Base-by-base conservation (phyloP, 2,329 filamentous ascomycete species). In the Harringtonia aguacate region DNA sequence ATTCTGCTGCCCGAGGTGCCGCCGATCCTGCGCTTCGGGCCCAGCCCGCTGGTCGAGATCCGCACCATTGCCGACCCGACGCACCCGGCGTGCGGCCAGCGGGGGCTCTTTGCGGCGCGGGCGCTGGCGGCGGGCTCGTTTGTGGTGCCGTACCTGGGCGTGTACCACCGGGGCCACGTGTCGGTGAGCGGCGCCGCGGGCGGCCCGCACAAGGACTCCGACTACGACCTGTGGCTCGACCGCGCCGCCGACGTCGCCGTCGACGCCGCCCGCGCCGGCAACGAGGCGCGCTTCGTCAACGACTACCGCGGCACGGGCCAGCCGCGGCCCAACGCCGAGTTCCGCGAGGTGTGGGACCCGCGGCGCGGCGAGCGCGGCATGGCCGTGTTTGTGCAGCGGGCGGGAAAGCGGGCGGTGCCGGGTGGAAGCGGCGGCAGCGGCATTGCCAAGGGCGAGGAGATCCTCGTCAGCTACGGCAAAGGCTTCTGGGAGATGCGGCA, bases 171-270 rank as follows among this genome's bases (percentile, higher is more conserved):
- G 1, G 48, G 62, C 17, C 54, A 42, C 41, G 15, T 42, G 50
- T 58, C 50, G 46, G 53, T 56, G 27, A 61, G 59, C 17, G 28
- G 44, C 12, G 40, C 41, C 8, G 42, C 29, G 10, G 41, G 43
- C 28, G 47, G 49, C 39, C 47, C 49, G 29, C 62, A 73, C 48
- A 61, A 62, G n/a, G 45, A 54, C 14, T 75, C 71, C 8, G 74
- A 83, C 60, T 83, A 83, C 55, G 79, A 83, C 55, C 62, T 84
- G 22, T 79, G 75, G 68, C 62, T 83, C 18, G 75, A 79, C 58
- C 64, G 69, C 18, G 75, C 72, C 18, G 65, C 60, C 0, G 71
- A 69, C 15, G 61, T 79, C 1, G 77, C 77, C 4, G 72, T 83
- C 4, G 79, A 84, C 53, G 79, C 79, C 4, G 69, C 65, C 15